Conservation (phyloP, 2,329 filamentous ascomycete species). For the Trichoderma semiorbis region DNA sequence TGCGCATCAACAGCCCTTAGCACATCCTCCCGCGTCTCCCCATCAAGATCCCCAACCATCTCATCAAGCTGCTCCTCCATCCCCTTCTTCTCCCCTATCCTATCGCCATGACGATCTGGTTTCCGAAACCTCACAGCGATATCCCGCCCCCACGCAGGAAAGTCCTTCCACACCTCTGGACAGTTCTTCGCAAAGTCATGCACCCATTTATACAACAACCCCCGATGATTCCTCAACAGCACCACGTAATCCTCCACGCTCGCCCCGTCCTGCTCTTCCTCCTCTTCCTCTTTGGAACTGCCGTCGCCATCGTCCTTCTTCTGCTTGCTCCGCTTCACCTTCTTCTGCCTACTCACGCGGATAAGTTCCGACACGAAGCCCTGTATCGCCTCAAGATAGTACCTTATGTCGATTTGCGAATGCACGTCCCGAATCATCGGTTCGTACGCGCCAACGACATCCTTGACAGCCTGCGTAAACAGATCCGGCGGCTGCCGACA, state of each 20-base stretch:
- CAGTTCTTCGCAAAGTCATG: slow-evolving; percentile 67
- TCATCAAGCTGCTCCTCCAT: slow-evolving; percentile 40
- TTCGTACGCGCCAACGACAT: slow-evolving; percentile 65
- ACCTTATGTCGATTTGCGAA: slow-evolving; percentile 66
- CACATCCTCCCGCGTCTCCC: slow-evolving; percentile 44
- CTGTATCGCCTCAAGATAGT: slow-evolving; percentile 64
- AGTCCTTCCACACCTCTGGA: slow-evolving; percentile 59
- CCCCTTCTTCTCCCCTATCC: slow-evolving; percentile 25
- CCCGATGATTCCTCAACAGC: slow-evolving; percentile 61
- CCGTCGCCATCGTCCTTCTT: neutral
- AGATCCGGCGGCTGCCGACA: slow-evolving; percentile 69
- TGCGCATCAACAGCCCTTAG: slow-evolving; percentile 56
- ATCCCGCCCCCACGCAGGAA: slow-evolving; percentile 58
- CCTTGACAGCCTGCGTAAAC: slow-evolving; percentile 64
- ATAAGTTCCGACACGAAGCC: slow-evolving; percentile 70
- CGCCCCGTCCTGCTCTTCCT: slow-evolving; percentile 38
- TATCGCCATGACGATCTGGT: slow-evolving; percentile 27
- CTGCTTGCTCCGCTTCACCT: slow-evolving; percentile 21
- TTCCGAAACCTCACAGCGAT: slow-evolving; percentile 54
- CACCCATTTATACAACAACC: slow-evolving; percentile 64
- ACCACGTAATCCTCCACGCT: slow-evolving; percentile 70
- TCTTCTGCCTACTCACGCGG: slow-evolving; percentile 50
- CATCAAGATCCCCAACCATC: slow-evolving; percentile 47
- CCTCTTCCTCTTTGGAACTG: slow-evolving; percentile 23
- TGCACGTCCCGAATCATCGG: slow-evolving; percentile 71